Conservation (phyloP, 1,139 yeast species). For the Pichia sp. region DNA sequence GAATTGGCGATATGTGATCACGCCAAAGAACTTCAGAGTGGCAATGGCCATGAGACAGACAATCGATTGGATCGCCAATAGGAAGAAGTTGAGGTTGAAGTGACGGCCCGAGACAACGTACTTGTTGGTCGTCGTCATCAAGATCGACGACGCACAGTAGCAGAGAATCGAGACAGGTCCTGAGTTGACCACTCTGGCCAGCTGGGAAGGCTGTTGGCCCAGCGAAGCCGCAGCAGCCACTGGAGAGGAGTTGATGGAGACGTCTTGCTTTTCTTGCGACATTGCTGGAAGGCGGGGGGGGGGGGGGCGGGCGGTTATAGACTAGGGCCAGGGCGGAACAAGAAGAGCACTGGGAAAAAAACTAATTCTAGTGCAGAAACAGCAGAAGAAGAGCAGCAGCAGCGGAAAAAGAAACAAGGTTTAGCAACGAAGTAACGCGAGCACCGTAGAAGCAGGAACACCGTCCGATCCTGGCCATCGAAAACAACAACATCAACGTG, state of each 20-base stretch:
- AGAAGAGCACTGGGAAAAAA: neutral
- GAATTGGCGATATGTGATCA: conserved; percentile 82
- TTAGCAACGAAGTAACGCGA: neutral
- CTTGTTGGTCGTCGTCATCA: conserved; percentile 98
- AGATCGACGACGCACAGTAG: conserved; percentile 87
- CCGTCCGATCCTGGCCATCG: neutral
- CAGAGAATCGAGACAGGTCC: conserved; percentile 82
- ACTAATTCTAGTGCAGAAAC: neutral
- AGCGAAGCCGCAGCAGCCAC: conserved; percentile 16
- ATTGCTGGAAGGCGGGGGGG: too few relatives aligned
- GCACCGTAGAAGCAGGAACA: neutral
- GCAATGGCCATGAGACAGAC: conserved; percentile 78
- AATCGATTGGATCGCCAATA: conserved; percentile 73
- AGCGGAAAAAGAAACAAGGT: neutral
- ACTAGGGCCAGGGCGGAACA: neutral
- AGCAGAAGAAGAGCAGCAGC: neutral
- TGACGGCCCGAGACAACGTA: conserved; percentile 77
- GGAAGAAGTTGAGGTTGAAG: conserved; percentile 87
- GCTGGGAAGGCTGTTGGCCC: conserved; percentile 15
- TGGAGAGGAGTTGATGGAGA: conserved; percentile 20
- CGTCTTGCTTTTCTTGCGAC: conserved; percentile 24
- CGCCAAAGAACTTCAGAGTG: conserved; percentile 62
- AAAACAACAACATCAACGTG: neutral
- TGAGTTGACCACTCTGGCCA: conserved; percentile 55
- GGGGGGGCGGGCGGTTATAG: neutral